Evolutionary conservation across 176 grass and related monocot species (phyloP), one percentile per base, ranked within the genome.

Genomic region (Saccharum officinarum): DNA sequence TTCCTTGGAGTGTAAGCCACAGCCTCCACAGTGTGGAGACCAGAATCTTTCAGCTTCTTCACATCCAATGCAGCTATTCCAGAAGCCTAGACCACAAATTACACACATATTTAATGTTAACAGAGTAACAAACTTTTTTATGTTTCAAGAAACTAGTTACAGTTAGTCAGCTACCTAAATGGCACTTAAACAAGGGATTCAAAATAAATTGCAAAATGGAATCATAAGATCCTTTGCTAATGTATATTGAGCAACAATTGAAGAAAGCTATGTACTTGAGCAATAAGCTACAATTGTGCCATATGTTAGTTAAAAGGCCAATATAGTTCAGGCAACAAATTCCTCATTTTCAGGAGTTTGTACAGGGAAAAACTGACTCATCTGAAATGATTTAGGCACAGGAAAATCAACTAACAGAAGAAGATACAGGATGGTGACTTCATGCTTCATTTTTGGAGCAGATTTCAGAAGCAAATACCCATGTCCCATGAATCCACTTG

Each of bases 31-130:
- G 94, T 96, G 69, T 95, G 83, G 7, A 99, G 86, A 67, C 94
- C 94, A 62, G 88, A 73, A 89, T 99, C 94, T 83, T 99, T 99
- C 69, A 99, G 90, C 84, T 92, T 99, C 88, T 96, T 99, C 44
- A 99, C 94, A 80, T 99, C 97, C 69, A 99, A 50, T 36, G 94
- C 90, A 76, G 92, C 97, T 77, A 99, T 94, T 73, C 94, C 94
- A 82, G 94, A 99, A 70, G 94, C 88, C 97, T 96, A 69, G 4
- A 82, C n/a, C 81, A 70, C 6, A 86, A 89, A 92, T 66, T 14
- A 73, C 20, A 14, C 10, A 69, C 1, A 68, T 34, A 25, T 2
- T 86, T 69, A 82, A 47, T 44, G 11, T 39, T 33, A 86, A 18
- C 20, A 75, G 7, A 74, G 10, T 25, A 44, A 30, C 59, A 60